These are phyloP conservation scores for Penicillium sp. DNA, from an alignment of 2,329 filamentous ascomycete species.

Conservation along the genomic window DNA sequence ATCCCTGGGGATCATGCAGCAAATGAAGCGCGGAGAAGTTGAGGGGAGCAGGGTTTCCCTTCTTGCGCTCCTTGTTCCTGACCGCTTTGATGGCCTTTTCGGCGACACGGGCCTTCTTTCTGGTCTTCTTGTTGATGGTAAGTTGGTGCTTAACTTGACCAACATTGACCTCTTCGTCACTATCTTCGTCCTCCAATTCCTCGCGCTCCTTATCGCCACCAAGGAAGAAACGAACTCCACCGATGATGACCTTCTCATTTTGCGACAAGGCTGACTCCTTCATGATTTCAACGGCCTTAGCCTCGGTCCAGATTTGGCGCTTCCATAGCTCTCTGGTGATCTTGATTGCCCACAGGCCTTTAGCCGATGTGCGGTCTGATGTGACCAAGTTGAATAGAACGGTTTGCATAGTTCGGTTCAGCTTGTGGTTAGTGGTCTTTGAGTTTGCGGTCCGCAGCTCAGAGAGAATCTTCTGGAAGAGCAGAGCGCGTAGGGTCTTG, in stretches of 20 bases:
- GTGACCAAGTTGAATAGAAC: conserved; percentile 89
- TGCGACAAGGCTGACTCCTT: conserved; percentile 86
- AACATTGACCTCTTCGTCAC: conserved; percentile 77
- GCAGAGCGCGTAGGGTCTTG: conserved; percentile 78
- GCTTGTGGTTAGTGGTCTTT: conserved; percentile 83
- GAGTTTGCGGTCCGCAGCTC: conserved; percentile 86
- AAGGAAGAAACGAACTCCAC: conserved; percentile 89
- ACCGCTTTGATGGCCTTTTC: conserved; percentile 80
- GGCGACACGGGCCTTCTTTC: conserved; percentile 77
- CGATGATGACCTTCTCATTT: conserved; percentile 87
- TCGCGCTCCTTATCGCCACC: conserved; percentile 95
- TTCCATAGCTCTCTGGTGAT: conserved; percentile 95
- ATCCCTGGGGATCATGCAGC: conserved; percentile 89
- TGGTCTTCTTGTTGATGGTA: conserved; percentile 94
- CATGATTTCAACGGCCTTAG: conserved; percentile 96
- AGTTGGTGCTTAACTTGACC: conserved; percentile 78
- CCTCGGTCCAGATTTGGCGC: conserved; percentile 91
- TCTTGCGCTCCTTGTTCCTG: conserved; percentile 81
- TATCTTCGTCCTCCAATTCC: conserved; percentile 84
- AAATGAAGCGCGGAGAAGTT: conserved; percentile 97
- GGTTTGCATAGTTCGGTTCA: conserved; percentile 91
- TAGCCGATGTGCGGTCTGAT: conserved; percentile 77
- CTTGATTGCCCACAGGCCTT: conserved; percentile 94
- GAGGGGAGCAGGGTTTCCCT: conserved; percentile 78
- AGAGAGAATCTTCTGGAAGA: conserved; percentile 88